These are phyloP conservation scores for Umbelopsis isabellina DNA, from an alignment of 192 early-diverging fungal species.

Conservation along the genomic window DNA sequence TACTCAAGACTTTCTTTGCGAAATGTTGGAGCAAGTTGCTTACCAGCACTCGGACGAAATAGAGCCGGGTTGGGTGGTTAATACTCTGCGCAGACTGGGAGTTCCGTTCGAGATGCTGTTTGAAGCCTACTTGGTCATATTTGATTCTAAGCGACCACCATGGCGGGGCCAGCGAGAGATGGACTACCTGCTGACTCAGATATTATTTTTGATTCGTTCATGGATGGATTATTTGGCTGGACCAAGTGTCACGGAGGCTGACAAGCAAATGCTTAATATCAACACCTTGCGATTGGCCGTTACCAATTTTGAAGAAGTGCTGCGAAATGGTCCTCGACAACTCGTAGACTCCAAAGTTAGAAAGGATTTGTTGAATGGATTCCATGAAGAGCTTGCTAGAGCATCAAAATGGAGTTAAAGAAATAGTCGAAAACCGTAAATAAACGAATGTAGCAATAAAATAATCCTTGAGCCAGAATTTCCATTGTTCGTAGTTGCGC, in stretches of 20 bases:
- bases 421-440: constrained; percentile 5
- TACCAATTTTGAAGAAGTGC: constrained; percentile 12
- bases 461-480: neutral
- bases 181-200: constrained; percentile 19
- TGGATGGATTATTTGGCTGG: constrained; percentile 22
- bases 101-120: constrained; percentile 12
- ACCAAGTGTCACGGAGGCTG: constrained; percentile 21
- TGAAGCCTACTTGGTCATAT: constrained; percentile 16
- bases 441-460: neutral
- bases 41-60: neutral
- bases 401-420: neutral
- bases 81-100: constrained; percentile 4
- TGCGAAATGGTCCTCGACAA: constrained; percentile 15
- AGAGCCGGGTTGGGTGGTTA: constrained; percentile 3
- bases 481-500: too few relatives aligned
- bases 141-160: constrained; percentile 10
- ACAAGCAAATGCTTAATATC: constrained; percentile 17
- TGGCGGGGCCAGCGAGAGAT: constrained; percentile 17
- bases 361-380: constrained; percentile 19
- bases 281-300: constrained; percentile 10
- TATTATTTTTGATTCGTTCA: constrained; percentile 12
- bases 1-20: constrained; percentile 10
- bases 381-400: constrained; percentile 21
- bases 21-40: constrained; percentile 5
- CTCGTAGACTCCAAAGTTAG: constrained; percentile 18